A percentile compares a stretch with the other conserved stretches of the same genome.
phyloP scores from a whole-genome alignment of 2,329 filamentous ascomycete species.

The Paecilomyces niveus region DNA sequence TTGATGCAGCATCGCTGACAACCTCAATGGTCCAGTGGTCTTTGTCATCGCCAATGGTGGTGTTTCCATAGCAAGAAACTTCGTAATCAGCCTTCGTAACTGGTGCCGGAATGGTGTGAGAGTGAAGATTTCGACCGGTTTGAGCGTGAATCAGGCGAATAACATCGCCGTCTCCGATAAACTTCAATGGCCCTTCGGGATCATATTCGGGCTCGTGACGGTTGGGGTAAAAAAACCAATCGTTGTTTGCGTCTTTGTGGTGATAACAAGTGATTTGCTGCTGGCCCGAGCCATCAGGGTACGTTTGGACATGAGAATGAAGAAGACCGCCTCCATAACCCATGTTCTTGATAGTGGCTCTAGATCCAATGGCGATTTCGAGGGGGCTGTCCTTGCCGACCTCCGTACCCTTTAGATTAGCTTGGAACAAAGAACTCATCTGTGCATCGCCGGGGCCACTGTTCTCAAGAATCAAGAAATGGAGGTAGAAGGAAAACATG shows the following conservation, averaged over 20 bases:
- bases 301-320: conserved; percentile 94
- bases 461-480: conserved; percentile 90
- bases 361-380: conserved; percentile 82
- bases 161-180: conserved; percentile 67
- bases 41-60: conserved; percentile 92
- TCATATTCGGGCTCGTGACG: conserved; percentile 68
- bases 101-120: conserved; percentile 81
- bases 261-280: conserved; percentile 99
- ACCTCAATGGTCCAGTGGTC: conserved; percentile 96
- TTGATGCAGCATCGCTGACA: conserved; percentile 78
- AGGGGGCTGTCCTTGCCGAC: conserved; percentile 92
- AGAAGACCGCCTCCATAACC: conserved; percentile 94
- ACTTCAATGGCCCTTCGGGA: conserved; percentile 61
- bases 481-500: conserved; percentile 88
- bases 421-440: conserved; percentile 99
- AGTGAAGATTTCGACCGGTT: conserved; percentile 95
- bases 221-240: conserved; percentile 98
- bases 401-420: conserved; percentile 86
- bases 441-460: conserved; percentile 97
- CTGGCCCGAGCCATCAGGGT: conserved; percentile 84
- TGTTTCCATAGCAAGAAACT: conserved; percentile 93
- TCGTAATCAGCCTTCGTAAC: conserved; percentile 84
- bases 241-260: conserved; percentile 99
- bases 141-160: conserved; percentile 89
- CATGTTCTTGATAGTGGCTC: conserved; percentile 97